A percentile compares a stretch with the other conserved stretches of the same genome.
phyloP scores from a whole-genome alignment of 1,139 yeast species.

The Spathaspora jeffriesii region DNA sequence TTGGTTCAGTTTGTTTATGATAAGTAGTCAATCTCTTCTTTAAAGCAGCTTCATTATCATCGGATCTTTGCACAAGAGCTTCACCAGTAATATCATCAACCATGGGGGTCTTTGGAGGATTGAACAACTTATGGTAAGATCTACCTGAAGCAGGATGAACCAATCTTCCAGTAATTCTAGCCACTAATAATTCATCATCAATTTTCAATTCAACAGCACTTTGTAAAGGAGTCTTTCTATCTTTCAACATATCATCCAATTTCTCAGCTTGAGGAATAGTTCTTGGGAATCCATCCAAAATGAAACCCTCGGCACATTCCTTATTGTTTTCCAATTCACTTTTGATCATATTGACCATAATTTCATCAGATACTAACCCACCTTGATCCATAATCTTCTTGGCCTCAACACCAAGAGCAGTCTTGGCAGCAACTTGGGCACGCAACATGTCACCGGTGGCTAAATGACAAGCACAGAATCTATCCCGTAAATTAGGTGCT shows the following conservation, averaged over 20 bases:
- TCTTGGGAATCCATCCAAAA: slow-evolving; percentile 99
- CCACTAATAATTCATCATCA: slow-evolving; percentile 93
- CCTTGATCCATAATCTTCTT: slow-evolving; percentile 99
- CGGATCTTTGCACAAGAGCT: slow-evolving; percentile 96
- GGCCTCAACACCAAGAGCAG: slow-evolving; percentile 90
- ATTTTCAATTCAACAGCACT: slow-evolving; percentile 94
- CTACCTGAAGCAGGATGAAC: slow-evolving; percentile 98
- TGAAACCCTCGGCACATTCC: slow-evolving; percentile 90
- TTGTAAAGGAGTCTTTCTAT: slow-evolving; percentile 84
- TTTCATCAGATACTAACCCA: slow-evolving; percentile 95
- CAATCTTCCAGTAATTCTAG: slow-evolving; percentile 98
- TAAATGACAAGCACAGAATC: slow-evolving; percentile 96
- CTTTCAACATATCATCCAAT: slow-evolving; percentile 84
- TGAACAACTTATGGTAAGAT: slow-evolving; percentile 97
- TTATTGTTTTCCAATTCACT: slow-evolving; percentile 82
- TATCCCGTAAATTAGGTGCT: slow-evolving; percentile 95
- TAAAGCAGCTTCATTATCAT: slow-evolving; percentile 96
- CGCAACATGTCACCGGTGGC: slow-evolving; percentile 99
- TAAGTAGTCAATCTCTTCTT: slow-evolving; percentile 92
- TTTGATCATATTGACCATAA: slow-evolving; percentile 97
- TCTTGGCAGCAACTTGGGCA: slow-evolving; percentile 93
- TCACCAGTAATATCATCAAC: slow-evolving; percentile 96
- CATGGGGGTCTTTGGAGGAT: slow-evolving; percentile 97
- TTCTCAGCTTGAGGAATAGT: slow-evolving; percentile 99
- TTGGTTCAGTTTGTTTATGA: slow-evolving; percentile 98